Evolutionary conservation across 2,329 filamentous ascomycete genomes (phyloP).

Genomic region (Chrysoporthe deuterocubensis): DNA sequence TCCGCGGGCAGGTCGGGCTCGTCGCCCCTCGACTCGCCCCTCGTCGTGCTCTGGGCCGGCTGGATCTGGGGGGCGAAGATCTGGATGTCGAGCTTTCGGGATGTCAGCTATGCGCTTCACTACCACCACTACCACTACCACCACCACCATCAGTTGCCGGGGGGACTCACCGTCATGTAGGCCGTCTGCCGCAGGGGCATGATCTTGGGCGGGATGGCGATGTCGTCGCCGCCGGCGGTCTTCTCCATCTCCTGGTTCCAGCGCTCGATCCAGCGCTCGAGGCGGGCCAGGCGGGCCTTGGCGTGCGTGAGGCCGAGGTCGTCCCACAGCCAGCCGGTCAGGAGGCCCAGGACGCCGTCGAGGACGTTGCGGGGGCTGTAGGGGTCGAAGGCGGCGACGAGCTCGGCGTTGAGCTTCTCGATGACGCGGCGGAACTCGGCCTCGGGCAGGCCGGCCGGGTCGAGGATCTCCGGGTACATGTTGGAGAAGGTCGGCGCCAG

Average conservation of each 20-base stretch:
- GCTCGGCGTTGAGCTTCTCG: slow-evolving; percentile 77
- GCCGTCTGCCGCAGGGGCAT: slow-evolving; percentile 81
- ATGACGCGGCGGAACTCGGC: slow-evolving; percentile 84
- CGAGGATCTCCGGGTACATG: slow-evolving; percentile 92
- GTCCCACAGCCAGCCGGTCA: slow-evolving; percentile 95
- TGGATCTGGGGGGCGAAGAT: slow-evolving; percentile 78
- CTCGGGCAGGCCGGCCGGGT: slow-evolving; percentile 80
- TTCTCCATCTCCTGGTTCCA: slow-evolving; percentile 80
- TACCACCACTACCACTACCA: background rate
- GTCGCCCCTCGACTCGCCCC: slow-evolving; percentile 23
- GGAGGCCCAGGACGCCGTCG: slow-evolving; percentile 76
- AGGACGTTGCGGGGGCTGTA: slow-evolving; percentile 76
- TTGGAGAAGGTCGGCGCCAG: slow-evolving; percentile 93
- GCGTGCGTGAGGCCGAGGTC: slow-evolving; percentile 78
- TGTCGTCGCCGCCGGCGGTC: slow-evolving; percentile 53
- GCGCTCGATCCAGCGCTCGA: slow-evolving; percentile 82
- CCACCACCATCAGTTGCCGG: slow-evolving; percentile 18
- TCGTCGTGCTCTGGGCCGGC: slow-evolving; percentile 49
- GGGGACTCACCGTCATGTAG: slow-evolving; percentile 76
- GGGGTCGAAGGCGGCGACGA: slow-evolving; percentile 80
- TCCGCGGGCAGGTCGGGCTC: slow-evolving; percentile 21
- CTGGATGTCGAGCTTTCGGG: slow-evolving; percentile 72
- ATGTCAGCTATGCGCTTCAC: slow-evolving; percentile 33
- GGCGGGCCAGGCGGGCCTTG: slow-evolving; percentile 69
- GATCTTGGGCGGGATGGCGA: slow-evolving; percentile 66